A percentile compares a stretch with the other conserved stretches of the same genome.
These are phyloP conservation scores for Planoprotostelium fungivorum DNA, from an alignment of 78 protist species.

Conservation along the genomic window DNA sequence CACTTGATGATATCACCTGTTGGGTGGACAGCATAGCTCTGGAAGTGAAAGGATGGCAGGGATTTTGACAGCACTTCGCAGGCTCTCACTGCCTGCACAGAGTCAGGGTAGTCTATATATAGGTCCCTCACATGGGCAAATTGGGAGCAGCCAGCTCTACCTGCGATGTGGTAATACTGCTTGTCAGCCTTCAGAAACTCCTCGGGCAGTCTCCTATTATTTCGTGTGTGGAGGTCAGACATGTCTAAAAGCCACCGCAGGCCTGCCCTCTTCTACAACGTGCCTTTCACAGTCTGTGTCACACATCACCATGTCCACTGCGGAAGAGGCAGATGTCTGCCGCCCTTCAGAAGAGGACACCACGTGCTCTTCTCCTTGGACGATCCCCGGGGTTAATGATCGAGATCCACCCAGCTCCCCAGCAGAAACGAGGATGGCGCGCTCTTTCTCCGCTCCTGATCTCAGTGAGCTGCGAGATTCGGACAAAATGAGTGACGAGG, in stretches of 20 bases:
- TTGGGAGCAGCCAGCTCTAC: not conserved
- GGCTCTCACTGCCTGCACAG: not conserved
- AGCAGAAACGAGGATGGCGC: not conserved
- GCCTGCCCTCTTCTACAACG: not conserved
- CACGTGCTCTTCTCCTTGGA: not conserved
- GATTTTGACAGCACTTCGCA: not conserved
- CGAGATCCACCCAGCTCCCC: not conserved
- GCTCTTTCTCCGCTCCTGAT: not conserved
- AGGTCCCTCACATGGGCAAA: not conserved
- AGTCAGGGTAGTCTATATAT: not conserved
- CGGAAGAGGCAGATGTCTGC: too few relatives aligned
- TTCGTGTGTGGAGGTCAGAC: not conserved
- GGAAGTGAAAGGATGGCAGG: not conserved
- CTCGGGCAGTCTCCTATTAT: not conserved
- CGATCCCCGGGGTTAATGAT: not conserved
- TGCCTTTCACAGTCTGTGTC: not conserved
- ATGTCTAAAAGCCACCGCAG: not conserved
- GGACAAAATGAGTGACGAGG: not conserved
- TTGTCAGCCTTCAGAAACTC: not conserved
- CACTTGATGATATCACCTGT: not conserved
- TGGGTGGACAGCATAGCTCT: not conserved
- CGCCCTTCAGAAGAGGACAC: not conserved
- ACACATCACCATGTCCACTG: too few relatives aligned
- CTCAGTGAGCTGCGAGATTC: not conserved
- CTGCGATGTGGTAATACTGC: not conserved